These are phyloP conservation scores for Hypocreales sp. DNA, from an alignment of 2,329 filamentous ascomycete species.

Conservation along the genomic window DNA sequence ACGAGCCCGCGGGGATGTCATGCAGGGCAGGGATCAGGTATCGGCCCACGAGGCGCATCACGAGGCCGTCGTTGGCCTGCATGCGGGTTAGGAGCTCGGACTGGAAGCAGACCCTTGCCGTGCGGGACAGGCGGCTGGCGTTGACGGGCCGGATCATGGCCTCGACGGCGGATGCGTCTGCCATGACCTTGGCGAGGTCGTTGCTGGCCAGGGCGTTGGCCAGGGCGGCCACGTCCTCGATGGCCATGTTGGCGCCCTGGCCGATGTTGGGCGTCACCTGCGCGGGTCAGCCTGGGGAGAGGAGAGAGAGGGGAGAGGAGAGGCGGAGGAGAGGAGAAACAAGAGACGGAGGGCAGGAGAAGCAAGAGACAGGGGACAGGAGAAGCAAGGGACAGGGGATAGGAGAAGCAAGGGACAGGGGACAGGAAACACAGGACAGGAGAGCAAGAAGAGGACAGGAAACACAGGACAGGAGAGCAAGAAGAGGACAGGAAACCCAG, in stretches of 20 bases:
- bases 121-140: not conserved
- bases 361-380: no score
- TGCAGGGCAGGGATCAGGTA: slow-evolving; percentile 4
- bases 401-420: no score
- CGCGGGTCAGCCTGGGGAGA: no score
- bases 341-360: no score
- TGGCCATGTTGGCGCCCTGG: slow-evolving; percentile 8
- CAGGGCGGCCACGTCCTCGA: slow-evolving; percentile 6
- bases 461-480: no score
- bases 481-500: no score
- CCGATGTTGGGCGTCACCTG: slow-evolving; percentile 8
- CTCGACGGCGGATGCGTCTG: not conserved
- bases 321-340: no score
- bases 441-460: no score
- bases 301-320: no score
- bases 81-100: slow-evolving; percentile 6
- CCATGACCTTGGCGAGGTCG: not conserved
- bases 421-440: no score
- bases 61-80: slow-evolving; percentile 4
- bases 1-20: slow-evolving; percentile 5
- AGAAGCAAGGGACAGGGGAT: no score
- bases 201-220: slow-evolving; percentile 4
- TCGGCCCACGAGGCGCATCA: slow-evolving; percentile 3
- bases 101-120: slow-evolving; percentile 2
- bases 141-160: slow-evolving; percentile 1